Conservation (phyloP, 1,284 basidiomycete species). For the Pseudozyma tsukubaensis region DNA sequence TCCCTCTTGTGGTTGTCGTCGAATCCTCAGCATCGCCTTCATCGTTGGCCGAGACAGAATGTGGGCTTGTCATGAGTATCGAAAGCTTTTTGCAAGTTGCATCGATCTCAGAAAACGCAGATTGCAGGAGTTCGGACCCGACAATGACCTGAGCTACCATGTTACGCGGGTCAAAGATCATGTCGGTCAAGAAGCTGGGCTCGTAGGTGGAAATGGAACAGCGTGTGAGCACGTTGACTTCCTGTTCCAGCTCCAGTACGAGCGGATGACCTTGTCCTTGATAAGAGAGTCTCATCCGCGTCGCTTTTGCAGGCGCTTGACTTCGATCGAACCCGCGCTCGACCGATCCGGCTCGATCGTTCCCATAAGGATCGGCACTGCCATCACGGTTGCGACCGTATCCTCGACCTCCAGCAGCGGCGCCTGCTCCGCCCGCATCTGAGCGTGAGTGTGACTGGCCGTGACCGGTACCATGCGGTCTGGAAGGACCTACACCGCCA, state of each 20-base stretch:
- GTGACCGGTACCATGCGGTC: slow-evolving; percentile 11
- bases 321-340: slow-evolving; percentile 27
- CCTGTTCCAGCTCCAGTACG: slow-evolving; percentile 78
- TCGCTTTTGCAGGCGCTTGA: slow-evolving; percentile 67
- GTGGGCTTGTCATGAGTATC: slow-evolving; percentile 31
- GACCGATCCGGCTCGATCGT: slow-evolving; percentile 20
- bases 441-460: slow-evolving; percentile 11
- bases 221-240: slow-evolving; percentile 88
- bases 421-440: slow-evolving; percentile 5
- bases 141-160: slow-evolving; percentile 54
- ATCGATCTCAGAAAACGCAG: slow-evolving; percentile 50
- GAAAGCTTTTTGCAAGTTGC: slow-evolving; percentile 46
- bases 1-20: not conserved
- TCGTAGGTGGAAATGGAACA: slow-evolving; percentile 89
- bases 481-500: slow-evolving; percentile 75
- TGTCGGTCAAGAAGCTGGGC: slow-evolving; percentile 81
- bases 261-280: slow-evolving; percentile 82
- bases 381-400: slow-evolving; percentile 30
- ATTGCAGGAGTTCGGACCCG: slow-evolving; percentile 45
- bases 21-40: slow-evolving; percentile 1
- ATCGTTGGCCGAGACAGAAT: slow-evolving; percentile 2
- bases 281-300: slow-evolving; percentile 87
- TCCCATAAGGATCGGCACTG: slow-evolving; percentile 23
- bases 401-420: slow-evolving; percentile 4
- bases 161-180: slow-evolving; percentile 75